Conservation (phyloP, 2,329 filamentous ascomycete genomes). For the Cryphonectria naterciae region DNA sequence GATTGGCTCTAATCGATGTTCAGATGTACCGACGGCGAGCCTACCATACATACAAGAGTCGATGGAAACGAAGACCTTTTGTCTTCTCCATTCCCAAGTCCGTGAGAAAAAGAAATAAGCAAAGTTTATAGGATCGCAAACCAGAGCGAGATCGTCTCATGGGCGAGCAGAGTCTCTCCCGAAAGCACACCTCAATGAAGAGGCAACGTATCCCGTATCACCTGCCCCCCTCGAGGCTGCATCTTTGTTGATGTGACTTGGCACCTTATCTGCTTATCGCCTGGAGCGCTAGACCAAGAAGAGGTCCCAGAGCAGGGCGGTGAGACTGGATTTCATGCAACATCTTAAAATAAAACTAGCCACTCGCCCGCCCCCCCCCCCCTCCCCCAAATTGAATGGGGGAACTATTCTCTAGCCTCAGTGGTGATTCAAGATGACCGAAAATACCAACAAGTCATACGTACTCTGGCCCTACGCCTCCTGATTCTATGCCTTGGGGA, state of each 20-base stretch:
- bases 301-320: conserved; percentile 34
- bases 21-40: not conserved
- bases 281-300: conserved; percentile 29
- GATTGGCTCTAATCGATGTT: conserved; percentile 30
- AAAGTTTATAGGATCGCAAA: not conserved
- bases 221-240: conserved; percentile 8
- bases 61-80: not conserved
- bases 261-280: conserved; percentile 38
- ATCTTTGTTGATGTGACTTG: conserved; percentile 2
- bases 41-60: not conserved
- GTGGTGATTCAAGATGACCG: not conserved
- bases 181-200: conserved; percentile 1
- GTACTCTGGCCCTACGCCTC: not conserved
- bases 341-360: conserved; percentile 24
- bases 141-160: not conserved
- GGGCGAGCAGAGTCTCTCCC: conserved; percentile 30
- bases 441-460: not conserved
- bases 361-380: too few species aligned
- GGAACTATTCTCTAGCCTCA: not conserved
- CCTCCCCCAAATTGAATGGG: too few species aligned
- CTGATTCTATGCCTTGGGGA: not conserved
- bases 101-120: not conserved
- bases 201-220: conserved; percentile 11
- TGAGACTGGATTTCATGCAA: conserved; percentile 35
- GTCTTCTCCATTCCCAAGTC: not conserved